Conservation (phyloP, 257 asterid genomes). For the Nicotiana tomentosiformis region DNA sequence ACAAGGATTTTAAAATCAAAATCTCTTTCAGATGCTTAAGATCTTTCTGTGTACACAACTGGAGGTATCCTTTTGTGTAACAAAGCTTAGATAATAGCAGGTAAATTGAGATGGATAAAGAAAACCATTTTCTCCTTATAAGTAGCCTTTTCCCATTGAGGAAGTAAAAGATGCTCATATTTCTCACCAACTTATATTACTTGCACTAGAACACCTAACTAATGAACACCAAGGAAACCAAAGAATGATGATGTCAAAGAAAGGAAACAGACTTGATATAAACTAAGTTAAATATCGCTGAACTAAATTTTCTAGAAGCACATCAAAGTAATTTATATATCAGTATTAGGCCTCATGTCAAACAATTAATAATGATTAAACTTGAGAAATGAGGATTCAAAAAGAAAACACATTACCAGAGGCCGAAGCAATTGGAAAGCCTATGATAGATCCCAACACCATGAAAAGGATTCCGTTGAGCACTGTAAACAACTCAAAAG, state of each 20-base stretch:
- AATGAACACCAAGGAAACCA: conserved; percentile 2
- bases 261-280: neutral
- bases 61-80: neutral
- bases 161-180: neutral
- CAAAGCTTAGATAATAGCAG: neutral
- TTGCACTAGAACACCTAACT: conserved; percentile 1
- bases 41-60: neutral
- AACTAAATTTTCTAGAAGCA: neutral
- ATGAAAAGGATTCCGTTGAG: conserved; percentile 62
- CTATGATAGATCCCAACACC: conserved; percentile 72
- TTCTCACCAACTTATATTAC: neutral
- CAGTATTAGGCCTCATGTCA: neutral
- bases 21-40: neutral
- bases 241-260: neutral
- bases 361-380: neutral
- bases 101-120: neutral
- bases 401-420: conserved; percentile 54
- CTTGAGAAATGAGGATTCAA: neutral
- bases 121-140: neutral
- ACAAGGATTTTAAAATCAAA: neutral
- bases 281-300: neutral
- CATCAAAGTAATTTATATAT: neutral
- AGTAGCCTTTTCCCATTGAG: neutral
- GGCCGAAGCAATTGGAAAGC: conserved; percentile 88
- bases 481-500: conserved; percentile 49